Base-by-base conservation (phyloP, 768 basidiomycete genomes). In the Neoboletus magnificus region DNA sequence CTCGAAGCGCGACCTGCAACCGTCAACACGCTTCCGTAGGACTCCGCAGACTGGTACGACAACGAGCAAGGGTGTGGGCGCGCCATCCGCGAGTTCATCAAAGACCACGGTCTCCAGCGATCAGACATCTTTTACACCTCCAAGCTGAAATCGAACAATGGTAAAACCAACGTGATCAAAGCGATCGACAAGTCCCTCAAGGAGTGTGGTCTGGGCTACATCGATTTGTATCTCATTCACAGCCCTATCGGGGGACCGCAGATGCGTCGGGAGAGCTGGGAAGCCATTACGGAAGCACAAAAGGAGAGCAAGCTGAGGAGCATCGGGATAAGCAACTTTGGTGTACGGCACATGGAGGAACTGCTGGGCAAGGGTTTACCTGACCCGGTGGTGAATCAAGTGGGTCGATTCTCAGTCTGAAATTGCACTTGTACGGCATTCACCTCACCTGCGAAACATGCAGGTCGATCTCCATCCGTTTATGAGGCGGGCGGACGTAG, bases 71-170 rank as follows among this genome's bases (percentile, higher is more conserved):
- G 85, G 58, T 82, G 80, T 53, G 86, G 87, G 5, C 69, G 74
- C 25, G 86, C 85, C 29, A 82, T 90, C 63, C 71, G 71, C 53
- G 78, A 80, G 58, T 86, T 82, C 63, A 78, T 80, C 68, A 60
- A 68, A 11, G 66, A 69, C 43, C 68, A 77, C n/a, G 71, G 72
- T 50, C 77, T 78, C 11, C 79, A 54, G 18, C 36, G 40, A 35
- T 53, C 48, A 82, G 47, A 80, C 20, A 78, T 92, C 62, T 87
- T 82, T 74, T 86, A 82, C 69, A 87, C 85, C 30, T 87, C 85
- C 20, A 88, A 90, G 71, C 76, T 87, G 48, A 85, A 78, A 71
- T 58, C 69, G 48, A 89, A 89, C 69, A 65, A 47, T 10, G 56
- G 56, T 9, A 45, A 72, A 39, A 77, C 78, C 25, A 82, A 84